These are phyloP conservation scores for Xylaria sp. DNA, from an alignment of 2,329 filamentous ascomycete genomes.

Conservation along the genomic window DNA sequence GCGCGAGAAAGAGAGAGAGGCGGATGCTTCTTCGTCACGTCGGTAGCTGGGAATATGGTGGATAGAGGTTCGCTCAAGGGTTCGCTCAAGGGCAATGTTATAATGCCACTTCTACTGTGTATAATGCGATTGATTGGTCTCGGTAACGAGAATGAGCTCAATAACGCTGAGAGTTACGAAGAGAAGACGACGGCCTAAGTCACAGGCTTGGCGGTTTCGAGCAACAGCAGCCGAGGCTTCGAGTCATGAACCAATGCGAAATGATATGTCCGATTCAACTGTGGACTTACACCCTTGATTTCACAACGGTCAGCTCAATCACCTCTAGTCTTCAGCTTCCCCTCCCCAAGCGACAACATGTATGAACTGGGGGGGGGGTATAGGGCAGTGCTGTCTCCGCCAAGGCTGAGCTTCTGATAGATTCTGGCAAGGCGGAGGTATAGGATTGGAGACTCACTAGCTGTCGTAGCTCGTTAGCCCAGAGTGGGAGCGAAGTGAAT, in stretches of 20 bases:
- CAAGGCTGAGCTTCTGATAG: not conserved
- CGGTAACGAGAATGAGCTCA: constrained; percentile 1
- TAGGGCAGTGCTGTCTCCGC: not conserved
- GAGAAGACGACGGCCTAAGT: not conserved
- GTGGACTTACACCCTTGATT: constrained; percentile 1
- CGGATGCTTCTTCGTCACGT: constrained; percentile 6
- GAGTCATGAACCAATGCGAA: not conserved
- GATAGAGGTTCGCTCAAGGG: not conserved
- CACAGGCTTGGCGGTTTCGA: not conserved
- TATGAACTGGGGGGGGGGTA: not conserved
- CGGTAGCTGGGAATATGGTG: constrained; percentile 4
- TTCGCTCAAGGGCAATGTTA: not conserved
- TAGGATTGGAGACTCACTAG: constrained; percentile 22
- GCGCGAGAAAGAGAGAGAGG: not conserved
- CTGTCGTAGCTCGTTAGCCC: not conserved
- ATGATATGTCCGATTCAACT: not conserved
- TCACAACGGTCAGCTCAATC: not conserved
- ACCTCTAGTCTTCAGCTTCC: not conserved
- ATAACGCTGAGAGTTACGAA: constrained; percentile 1
- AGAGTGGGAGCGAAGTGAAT: constrained; percentile 2
- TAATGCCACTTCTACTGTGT: constrained; percentile 10
- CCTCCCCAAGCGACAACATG: not conserved
- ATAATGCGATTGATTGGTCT: constrained; percentile 1
- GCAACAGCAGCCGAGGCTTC: not conserved
- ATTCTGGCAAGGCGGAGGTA: not conserved